These are phyloP conservation scores for Fusarium robinianum DNA, from an alignment of 2,329 filamentous ascomycete genomes.

Conservation along the genomic window DNA sequence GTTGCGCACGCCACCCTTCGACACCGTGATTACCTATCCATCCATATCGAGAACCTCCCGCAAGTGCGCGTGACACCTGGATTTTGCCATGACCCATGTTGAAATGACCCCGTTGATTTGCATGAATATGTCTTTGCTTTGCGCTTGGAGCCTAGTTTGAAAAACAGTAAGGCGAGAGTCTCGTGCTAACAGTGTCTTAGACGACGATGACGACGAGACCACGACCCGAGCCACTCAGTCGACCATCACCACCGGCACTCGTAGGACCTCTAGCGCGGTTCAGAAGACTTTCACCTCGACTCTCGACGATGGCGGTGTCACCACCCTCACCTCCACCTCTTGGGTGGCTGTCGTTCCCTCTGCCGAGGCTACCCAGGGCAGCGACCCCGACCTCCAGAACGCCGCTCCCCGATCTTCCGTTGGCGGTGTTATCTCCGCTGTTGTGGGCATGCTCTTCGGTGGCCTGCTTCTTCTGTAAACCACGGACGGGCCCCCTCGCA, in stretches of 20 bases:
- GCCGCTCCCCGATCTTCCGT: constrained; percentile 36
- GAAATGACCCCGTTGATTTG: no score
- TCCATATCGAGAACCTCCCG: constrained; percentile 15
- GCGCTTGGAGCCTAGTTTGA: not conserved
- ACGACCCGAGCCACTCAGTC: constrained; percentile 31
- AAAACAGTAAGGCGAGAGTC: not conserved
- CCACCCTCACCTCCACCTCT: constrained; percentile 54
- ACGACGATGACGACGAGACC: constrained; percentile 23
- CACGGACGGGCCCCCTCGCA: not conserved
- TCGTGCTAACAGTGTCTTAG: constrained; percentile 15
- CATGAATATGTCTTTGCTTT: no score
- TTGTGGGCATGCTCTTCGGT: constrained; percentile 37
- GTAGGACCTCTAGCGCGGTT: constrained; percentile 44
- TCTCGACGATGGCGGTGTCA: constrained; percentile 49
- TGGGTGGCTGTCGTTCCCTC: constrained; percentile 51
- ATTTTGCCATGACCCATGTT: constrained; percentile 13
- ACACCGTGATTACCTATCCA: constrained; percentile 5
- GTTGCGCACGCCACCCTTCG: constrained; percentile 14
- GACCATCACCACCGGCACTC: constrained; percentile 42
- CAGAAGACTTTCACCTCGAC: constrained; percentile 52
- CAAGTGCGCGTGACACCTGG: constrained; percentile 31
- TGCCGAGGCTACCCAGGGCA: constrained; percentile 33
- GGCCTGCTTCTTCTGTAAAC: constrained; percentile 38
- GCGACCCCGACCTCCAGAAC: constrained; percentile 46
- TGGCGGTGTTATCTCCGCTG: constrained; percentile 33